Conservation (phyloP, 345 rosid genomes). For the Eucalyptus tenuipes region DNA sequence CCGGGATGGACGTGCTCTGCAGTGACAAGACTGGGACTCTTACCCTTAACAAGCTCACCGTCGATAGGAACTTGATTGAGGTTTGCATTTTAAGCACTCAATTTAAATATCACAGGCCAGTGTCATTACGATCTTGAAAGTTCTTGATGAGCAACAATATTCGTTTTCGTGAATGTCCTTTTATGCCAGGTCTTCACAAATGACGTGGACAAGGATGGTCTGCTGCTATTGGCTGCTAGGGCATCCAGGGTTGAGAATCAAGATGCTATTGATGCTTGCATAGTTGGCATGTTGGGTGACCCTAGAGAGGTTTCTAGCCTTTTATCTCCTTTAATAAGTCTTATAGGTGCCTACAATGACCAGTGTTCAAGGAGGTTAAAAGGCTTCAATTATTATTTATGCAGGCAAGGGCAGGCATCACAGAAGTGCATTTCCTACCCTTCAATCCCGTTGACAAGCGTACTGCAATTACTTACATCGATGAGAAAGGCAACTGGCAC, state of each 20-base stretch:
- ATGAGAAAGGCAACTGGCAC: slow-evolving; percentile 62
- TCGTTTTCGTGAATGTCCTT: background rate
- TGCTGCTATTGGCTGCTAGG: slow-evolving; percentile 63
- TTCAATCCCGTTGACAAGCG: slow-evolving; percentile 93
- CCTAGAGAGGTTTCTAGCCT: slow-evolving; percentile 47
- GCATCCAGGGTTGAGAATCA: slow-evolving; percentile 92
- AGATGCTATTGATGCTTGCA: slow-evolving; percentile 93
- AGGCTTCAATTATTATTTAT: background rate
- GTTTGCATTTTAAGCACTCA: slow-evolving; percentile 4
- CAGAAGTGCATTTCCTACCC: slow-evolving; percentile 85
- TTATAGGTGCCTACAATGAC: background rate
- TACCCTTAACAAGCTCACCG: slow-evolving; percentile 92
- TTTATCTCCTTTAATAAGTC: background rate
- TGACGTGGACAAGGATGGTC: slow-evolving; percentile 31
- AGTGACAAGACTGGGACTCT: slow-evolving; percentile 96
- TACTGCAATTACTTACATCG: slow-evolving; percentile 83
- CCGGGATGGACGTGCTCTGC: slow-evolving; percentile 96
- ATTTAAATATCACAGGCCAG: background rate
- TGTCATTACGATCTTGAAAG: background rate
- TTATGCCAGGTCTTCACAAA: slow-evolving; percentile 36
- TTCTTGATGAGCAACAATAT: background rate
- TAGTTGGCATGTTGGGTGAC: slow-evolving; percentile 76
- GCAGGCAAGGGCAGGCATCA: slow-evolving; percentile 83
- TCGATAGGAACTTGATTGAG: slow-evolving; percentile 74
- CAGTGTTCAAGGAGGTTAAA: background rate